Percentiles rank a stretch among this genome's conserved stretches.
These are phyloP conservation scores for Eucalyptus curtisii DNA, from an alignment of 345 rosid species.

Conservation along the genomic window DNA sequence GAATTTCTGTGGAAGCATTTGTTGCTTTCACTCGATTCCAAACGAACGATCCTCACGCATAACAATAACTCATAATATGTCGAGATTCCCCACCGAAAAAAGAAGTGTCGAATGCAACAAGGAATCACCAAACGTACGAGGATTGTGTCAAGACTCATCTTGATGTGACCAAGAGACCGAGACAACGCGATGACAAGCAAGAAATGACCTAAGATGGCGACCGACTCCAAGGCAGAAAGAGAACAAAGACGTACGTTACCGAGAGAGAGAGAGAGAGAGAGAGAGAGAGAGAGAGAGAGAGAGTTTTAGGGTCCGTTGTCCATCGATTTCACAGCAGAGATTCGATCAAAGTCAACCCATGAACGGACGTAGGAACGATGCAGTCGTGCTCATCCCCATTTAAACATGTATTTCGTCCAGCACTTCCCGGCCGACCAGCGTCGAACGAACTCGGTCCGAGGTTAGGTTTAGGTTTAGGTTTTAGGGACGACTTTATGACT, in stretches of 20 bases:
- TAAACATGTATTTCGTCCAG: background rate
- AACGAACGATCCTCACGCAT: background rate
- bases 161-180: background rate
- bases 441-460: background rate
- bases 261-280: background rate
- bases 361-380: background rate
- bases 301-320: background rate
- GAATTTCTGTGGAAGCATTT: background rate
- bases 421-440: background rate
- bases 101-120: background rate
- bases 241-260: background rate
- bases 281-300: background rate
- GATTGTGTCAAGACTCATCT: background rate
- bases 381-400: background rate
- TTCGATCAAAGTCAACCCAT: background rate
- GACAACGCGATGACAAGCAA: background rate
- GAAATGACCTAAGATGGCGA: background rate
- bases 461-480: background rate
- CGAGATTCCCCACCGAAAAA: background rate
- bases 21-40: background rate
- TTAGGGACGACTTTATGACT: background rate
- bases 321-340: background rate
- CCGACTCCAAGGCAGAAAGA: background rate
- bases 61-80: background rate
- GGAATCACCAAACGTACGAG: background rate